These are phyloP conservation scores for Globisporangium uncinulatum DNA, from an alignment of 352 stramenopile species.

Conservation along the genomic window DNA sequence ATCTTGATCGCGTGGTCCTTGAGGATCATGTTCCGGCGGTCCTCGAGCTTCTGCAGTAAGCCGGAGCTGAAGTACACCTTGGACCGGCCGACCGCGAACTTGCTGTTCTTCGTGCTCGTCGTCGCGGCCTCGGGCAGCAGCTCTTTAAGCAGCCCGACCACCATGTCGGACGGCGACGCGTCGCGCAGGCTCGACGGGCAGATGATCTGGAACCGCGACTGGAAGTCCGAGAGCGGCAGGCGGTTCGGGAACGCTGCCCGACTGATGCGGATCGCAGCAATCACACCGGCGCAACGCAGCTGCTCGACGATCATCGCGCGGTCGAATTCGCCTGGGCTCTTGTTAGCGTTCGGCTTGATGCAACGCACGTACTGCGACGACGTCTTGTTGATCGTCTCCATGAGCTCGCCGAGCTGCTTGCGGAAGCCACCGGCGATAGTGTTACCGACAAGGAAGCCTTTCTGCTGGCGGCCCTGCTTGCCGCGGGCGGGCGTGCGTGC, in stretches of 20 bases:
- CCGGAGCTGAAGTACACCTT: conserved; percentile 89
- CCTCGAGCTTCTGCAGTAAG: conserved; percentile 89
- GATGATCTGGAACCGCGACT: conserved; percentile 81
- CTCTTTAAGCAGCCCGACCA: conserved; percentile 69
- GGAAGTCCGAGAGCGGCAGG: conserved; percentile 82
- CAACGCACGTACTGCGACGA: conserved; percentile 85
- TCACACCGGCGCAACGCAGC: conserved; percentile 85
- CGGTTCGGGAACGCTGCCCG: conserved; percentile 88
- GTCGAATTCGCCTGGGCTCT: conserved; percentile 81
- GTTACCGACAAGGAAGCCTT: conserved; percentile 74
- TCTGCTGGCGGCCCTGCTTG: conserved; percentile 54
- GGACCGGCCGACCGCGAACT: conserved; percentile 70
- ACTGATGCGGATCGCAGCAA: conserved; percentile 87
- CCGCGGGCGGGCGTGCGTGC: conserved; percentile 24
- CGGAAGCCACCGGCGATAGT: conserved; percentile 83
- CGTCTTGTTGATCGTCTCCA: conserved; percentile 88
- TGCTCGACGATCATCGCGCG: conserved; percentile 85
- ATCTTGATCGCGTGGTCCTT: conserved; percentile 71
- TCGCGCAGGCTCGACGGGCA: conserved; percentile 61
- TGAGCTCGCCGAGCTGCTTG: conserved; percentile 79
- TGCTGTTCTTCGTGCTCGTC: conserved; percentile 64
- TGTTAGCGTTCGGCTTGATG: conserved; percentile 90
- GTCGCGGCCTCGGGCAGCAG: conserved; percentile 54
- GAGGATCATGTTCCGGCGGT: conserved; percentile 67
- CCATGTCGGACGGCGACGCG: conserved; percentile 51